phyloP scores from a whole-genome alignment of 257 asterid species.

The Solanum piurae region DNA sequence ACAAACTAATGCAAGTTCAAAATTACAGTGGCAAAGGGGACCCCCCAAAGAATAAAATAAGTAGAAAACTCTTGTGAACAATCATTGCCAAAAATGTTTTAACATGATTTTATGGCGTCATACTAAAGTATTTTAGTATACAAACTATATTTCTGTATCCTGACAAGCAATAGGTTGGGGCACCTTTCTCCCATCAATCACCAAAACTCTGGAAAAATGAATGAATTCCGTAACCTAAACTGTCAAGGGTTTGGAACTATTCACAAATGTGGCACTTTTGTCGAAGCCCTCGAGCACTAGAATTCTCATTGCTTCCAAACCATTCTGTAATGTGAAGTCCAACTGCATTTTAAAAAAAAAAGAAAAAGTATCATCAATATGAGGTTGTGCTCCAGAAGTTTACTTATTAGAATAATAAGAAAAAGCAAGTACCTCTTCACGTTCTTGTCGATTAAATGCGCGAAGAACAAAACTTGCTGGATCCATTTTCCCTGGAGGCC shows the following conservation, averaged over 20 bases:
- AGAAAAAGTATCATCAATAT: background rate
- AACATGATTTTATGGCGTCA: background rate
- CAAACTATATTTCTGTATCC: background rate
- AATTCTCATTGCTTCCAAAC: conserved; percentile 73
- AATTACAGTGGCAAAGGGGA: background rate
- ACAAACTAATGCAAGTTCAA: background rate
- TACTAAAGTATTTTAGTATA: background rate
- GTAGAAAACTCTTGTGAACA: background rate
- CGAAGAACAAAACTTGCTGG: conserved; percentile 70
- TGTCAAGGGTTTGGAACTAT: conserved; percentile 40
- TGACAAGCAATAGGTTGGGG: background rate
- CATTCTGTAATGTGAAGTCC: conserved; percentile 65
- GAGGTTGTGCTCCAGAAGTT: background rate
- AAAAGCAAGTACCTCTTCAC: conserved; percentile 45
- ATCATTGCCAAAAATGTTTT: background rate
- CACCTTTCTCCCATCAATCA: background rate
- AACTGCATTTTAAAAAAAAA: conserved; percentile 24
- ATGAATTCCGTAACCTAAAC: background rate
- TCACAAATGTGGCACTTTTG: conserved; percentile 78
- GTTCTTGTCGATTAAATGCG: conserved; percentile 71
- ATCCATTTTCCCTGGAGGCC: conserved; percentile 94
- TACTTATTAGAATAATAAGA: background rate
- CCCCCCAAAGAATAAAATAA: background rate
- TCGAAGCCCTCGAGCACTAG: conserved; percentile 56
- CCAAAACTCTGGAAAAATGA: background rate